Evolutionary conservation across 305 asterid genomes (phyloP), one percentile per base, ranked within the genome.

Genomic region (Caryopteris hybrid): DNA sequence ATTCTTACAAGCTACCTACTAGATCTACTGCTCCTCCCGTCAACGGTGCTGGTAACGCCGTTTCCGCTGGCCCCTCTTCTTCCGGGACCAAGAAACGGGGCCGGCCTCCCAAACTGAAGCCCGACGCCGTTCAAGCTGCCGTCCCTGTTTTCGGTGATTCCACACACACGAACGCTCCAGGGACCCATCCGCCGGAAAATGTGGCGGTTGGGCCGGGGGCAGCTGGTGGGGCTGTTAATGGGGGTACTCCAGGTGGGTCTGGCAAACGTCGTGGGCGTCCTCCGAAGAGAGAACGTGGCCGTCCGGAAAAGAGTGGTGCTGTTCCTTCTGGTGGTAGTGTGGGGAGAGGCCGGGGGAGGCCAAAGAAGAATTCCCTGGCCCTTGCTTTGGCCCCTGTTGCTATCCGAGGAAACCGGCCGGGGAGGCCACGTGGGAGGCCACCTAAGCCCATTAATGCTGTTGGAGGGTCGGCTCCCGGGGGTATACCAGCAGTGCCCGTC

Each of bases 351-450:
- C 71, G 84, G 60, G 85, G 85, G 8, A 81, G 83, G 80, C 95
- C 88, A 13, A 82, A 53, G 71, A 78, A 63, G 78, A 71, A 42
- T 25, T 57, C 66, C 11, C n/a, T n/a, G n/a, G 23, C 61, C 47
- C 52, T 70, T 10, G 59, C 14, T 1, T 31, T 16, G 0, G 21
- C 55, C 45, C 45, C 33, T 5, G 53, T 11, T 2, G 13, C 51
- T 1, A 38, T 20, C 0, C 50, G 34, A 16, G 72, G 7, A 11
- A 73, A 75, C 77, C 56, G 78, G 14, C 23, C 75, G 0, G 89
- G 86, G 34, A 86, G 85, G 83, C 81, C 87, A 34, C 88, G 93
- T 10, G 95, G 96, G 11, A 76, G 96, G 74, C 91, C 91, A 0
- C 87, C 80, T 3, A 84, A 71, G 79, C 64, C 68, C 18, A 64